phyloP scores from a whole-genome alignment of 306 rosid genomes.

The Cicer cuneatum region DNA sequence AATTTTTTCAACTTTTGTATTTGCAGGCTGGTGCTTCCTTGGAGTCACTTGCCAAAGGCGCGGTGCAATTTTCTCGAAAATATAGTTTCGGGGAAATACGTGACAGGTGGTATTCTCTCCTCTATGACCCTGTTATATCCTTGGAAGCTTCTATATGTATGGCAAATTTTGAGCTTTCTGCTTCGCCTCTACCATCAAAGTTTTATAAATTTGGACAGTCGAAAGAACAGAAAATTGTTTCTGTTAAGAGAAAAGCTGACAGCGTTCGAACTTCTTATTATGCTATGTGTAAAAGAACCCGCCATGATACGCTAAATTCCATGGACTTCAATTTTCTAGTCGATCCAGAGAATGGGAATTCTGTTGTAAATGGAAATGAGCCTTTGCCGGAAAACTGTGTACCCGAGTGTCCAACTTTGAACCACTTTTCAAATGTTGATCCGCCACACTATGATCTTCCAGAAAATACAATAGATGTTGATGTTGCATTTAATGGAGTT shows the following conservation, averaged over 20 bases:
- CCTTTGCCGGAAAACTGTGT: slow-evolving; percentile 56
- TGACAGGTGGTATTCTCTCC: slow-evolving; percentile 85
- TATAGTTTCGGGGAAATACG: slow-evolving; percentile 73
- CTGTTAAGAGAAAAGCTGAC: slow-evolving; percentile 70
- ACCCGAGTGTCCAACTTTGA: slow-evolving; percentile 53
- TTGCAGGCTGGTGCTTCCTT: slow-evolving; percentile 95
- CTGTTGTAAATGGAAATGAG: slow-evolving; percentile 50
- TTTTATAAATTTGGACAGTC: slow-evolving; percentile 53
- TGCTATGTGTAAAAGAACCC: slow-evolving; percentile 73
- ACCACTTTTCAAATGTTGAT: slow-evolving; percentile 62
- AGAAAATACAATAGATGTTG: slow-evolving; percentile 56
- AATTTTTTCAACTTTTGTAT: slow-evolving; percentile 35
- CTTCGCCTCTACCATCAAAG: slow-evolving; percentile 57
- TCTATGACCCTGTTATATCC: slow-evolving; percentile 73
- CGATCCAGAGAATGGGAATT: slow-evolving; percentile 54
- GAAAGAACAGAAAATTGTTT: slow-evolving; percentile 57
- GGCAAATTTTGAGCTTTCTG: slow-evolving; percentile 57
- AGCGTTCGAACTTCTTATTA: slow-evolving; percentile 72
- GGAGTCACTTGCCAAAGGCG: slow-evolving; percentile 98
- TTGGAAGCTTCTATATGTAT: slow-evolving; percentile 65
- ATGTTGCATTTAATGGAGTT: slow-evolving; percentile 42
- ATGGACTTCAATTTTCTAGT: slow-evolving; percentile 70
- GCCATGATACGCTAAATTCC: slow-evolving; percentile 56
- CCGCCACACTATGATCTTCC: slow-evolving; percentile 50
- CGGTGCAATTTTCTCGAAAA: slow-evolving; percentile 85